Conservation (phyloP, 208 protist species). For the Phytomonas sp. region DNA sequence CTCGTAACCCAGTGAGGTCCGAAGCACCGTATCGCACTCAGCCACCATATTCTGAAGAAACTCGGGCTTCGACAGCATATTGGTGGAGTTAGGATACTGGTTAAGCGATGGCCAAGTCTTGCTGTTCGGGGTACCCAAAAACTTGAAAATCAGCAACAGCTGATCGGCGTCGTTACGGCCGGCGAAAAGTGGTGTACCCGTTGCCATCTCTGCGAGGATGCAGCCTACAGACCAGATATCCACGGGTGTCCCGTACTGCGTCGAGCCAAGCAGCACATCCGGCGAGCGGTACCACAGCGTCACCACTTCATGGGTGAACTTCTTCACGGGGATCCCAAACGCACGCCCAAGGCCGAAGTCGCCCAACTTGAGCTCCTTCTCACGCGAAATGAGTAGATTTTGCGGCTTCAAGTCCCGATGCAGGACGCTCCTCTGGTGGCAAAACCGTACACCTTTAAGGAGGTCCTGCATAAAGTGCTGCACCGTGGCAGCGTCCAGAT, state of each 20-base stretch:
- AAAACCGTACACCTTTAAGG: slow-evolving; percentile 66
- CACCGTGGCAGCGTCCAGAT: slow-evolving; percentile 53
- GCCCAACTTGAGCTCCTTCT: slow-evolving; percentile 76
- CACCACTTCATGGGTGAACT: slow-evolving; percentile 87
- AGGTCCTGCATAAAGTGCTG: slow-evolving; percentile 74
- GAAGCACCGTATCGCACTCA: slow-evolving; percentile 42
- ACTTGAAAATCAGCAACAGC: slow-evolving; percentile 93
- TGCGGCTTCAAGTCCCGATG: slow-evolving; percentile 89
- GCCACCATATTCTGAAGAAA: slow-evolving; percentile 50
- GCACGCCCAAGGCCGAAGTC: slow-evolving; percentile 86
- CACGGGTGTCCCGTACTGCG: slow-evolving; percentile 81
- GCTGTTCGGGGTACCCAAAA: slow-evolving; percentile 91
- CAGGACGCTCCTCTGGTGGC: slow-evolving; percentile 75
- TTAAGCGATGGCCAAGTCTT: slow-evolving; percentile 89
- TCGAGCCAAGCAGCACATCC: slow-evolving; percentile 87
- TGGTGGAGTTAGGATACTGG: slow-evolving; percentile 68
- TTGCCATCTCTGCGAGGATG: slow-evolving; percentile 93
- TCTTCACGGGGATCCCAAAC: slow-evolving; percentile 81
- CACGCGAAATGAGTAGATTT: slow-evolving; percentile 80
- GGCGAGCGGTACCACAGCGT: slow-evolving; percentile 94
- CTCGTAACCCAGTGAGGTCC: slow-evolving; percentile 28
- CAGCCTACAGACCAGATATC: slow-evolving; percentile 93
- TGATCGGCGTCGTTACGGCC: slow-evolving; percentile 94
- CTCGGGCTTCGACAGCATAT: slow-evolving; percentile 67
- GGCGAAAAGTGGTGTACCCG: slow-evolving; percentile 91